Percentiles rank a stretch among this genome's conserved stretches.
These are phyloP conservation scores for Calophaca sinica DNA, from an alignment of 306 rosid genomes.

Conservation along the genomic window DNA sequence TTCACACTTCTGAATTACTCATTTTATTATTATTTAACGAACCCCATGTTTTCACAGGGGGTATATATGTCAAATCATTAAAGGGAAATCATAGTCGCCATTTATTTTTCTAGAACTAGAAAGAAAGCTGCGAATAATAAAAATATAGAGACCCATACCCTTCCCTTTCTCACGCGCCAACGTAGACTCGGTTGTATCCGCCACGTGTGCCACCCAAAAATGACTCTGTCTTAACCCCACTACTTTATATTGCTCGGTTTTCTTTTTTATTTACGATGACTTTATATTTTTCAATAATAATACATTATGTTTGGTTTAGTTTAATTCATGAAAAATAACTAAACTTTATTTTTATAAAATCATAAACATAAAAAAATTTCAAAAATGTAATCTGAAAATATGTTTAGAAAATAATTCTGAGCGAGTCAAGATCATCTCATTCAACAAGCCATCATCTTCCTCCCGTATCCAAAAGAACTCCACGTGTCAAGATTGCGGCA, in stretches of 20 bases:
- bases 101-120: constrained; percentile 35
- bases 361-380: too few species aligned
- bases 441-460: too few species aligned
- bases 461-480: not conserved
- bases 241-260: too few species aligned
- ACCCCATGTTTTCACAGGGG: constrained; percentile 21
- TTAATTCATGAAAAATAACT: too few species aligned
- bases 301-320: too few species aligned
- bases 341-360: too few species aligned
- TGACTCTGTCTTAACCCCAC: constrained; percentile 7
- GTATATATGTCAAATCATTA: constrained; percentile 33
- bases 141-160: constrained; percentile 43
- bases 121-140: constrained; percentile 11
- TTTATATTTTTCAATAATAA: too few species aligned
- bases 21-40: not conserved
- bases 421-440: too few species aligned
- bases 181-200: constrained; percentile 51
- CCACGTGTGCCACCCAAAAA: constrained; percentile 40
- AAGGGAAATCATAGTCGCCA: not conserved
- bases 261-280: too few species aligned
- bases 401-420: too few species aligned
- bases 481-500: constrained; percentile 9
- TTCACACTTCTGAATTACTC: not conserved
- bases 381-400: too few species aligned
- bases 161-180: constrained; percentile 51